Conservation (phyloP, 805 yeast genomes). For the Wickerhamiella nectarea region DNA sequence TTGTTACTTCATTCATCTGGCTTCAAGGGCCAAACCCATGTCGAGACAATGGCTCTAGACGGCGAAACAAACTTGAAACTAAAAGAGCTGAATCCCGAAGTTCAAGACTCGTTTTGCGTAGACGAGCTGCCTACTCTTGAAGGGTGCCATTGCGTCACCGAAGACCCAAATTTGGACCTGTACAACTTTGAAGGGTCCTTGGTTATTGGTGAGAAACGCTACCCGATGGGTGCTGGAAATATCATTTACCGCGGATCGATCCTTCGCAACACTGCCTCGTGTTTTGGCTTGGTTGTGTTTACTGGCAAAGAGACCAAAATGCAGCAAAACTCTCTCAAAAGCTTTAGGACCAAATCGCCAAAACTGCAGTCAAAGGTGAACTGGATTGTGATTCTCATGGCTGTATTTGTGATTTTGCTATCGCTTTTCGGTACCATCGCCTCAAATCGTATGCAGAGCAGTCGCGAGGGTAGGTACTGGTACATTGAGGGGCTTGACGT, state of each 20-base stretch:
- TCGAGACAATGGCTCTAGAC: conserved; percentile 95
- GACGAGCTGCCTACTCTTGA: conserved; percentile 40
- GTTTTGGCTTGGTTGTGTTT: conserved; percentile 72
- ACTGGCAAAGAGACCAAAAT: conserved; percentile 94
- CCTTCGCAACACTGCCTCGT: conserved; percentile 64
- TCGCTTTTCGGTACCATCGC: conserved; percentile 77
- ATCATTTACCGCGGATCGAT: conserved; percentile 86
- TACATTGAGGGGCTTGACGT: conserved; percentile 60
- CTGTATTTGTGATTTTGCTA: conserved; percentile 55
- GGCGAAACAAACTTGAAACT: conserved; percentile 91
- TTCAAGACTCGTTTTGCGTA: conserved; percentile 31
- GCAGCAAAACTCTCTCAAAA: conserved; percentile 83
- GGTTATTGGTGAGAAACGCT: conserved; percentile 28
- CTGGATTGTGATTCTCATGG: conserved; percentile 77
- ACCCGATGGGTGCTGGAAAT: conserved; percentile 66
- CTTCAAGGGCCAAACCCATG: conserved; percentile 45
- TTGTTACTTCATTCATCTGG: conserved; percentile 55
- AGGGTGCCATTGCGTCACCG: conserved; percentile 47
- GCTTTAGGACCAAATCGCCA: conserved; percentile 88
- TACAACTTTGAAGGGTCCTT: conserved; percentile 75
- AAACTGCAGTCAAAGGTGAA: conserved; percentile 75
- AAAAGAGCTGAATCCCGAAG: conserved; percentile 49
- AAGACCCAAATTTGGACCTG: conserved; percentile 84
- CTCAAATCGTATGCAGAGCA: conserved; percentile 31
- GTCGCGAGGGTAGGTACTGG: conserved; percentile 41